Percentiles rank a stretch among this genome's conserved stretches.
Conservation (phyloP, 768 basidiomycete genomes). For the Mycena epipterygia region DNA sequence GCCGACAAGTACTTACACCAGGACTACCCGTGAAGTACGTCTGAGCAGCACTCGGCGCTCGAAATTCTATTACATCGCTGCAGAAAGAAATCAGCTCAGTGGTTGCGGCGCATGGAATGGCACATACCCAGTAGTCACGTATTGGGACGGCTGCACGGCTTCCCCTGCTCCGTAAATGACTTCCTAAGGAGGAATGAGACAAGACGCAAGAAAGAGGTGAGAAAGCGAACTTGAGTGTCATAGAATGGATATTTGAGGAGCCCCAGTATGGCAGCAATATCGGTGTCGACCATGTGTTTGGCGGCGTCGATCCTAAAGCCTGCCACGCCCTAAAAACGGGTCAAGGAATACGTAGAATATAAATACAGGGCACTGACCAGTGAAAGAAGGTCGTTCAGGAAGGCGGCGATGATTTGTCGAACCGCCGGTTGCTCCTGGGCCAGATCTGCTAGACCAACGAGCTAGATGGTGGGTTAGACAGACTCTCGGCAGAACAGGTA, state of each 20-base stretch:
- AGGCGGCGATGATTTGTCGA: slow-evolving; percentile 14
- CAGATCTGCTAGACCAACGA: slow-evolving; percentile 25
- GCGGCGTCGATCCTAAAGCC: slow-evolving; percentile 29
- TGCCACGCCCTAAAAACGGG: slow-evolving; percentile 14
- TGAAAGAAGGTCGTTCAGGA: slow-evolving; percentile 22
- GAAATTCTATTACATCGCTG: slow-evolving; percentile 39
- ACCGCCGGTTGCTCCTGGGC: slow-evolving; percentile 25
- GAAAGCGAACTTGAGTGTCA: slow-evolving; percentile 14
- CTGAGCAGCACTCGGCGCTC: slow-evolving; percentile 22
- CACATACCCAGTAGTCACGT: slow-evolving; percentile 14
- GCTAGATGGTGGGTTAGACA: background rate
- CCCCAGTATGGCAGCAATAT: background rate
- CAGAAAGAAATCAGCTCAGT: background rate
- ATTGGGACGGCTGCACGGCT: slow-evolving; percentile 15
- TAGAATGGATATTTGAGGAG: slow-evolving; percentile 9
- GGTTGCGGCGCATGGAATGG: background rate
- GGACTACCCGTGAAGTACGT: slow-evolving; percentile 32
- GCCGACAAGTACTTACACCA: slow-evolving; percentile 16
- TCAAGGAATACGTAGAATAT: no score
- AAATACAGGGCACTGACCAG: background rate
- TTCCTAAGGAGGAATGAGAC: slow-evolving; percentile 9
- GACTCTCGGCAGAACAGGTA: background rate
- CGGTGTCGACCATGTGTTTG: slow-evolving; percentile 16
- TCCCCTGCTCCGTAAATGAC: slow-evolving; percentile 35
- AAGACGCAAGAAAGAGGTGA: background rate